These are phyloP conservation scores for Pseudocercospora crystallina DNA, from an alignment of 2,329 filamentous ascomycete genomes.

Conservation along the genomic window DNA sequence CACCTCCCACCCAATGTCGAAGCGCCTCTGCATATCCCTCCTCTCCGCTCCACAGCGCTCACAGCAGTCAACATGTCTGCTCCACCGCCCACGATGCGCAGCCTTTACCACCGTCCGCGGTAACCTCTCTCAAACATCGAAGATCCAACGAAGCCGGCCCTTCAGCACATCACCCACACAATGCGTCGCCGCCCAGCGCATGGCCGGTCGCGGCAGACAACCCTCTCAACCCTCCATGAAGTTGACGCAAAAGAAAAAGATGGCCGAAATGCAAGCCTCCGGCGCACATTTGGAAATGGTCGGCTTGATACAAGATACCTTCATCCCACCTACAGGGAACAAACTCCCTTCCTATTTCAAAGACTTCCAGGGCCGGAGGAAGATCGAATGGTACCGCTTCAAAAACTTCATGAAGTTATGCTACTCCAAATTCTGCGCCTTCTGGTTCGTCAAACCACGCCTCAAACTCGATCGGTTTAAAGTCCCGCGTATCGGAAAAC, in stretches of 20 bases:
- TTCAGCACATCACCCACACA: slow-evolving; percentile 20
- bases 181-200: slow-evolving; percentile 8
- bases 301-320: slow-evolving; percentile 43
- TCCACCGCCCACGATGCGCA: slow-evolving; percentile 12
- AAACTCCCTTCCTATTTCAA: slow-evolving; percentile 25
- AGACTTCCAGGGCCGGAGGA: slow-evolving; percentile 6
- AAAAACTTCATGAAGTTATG: background rate
- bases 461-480: slow-evolving; percentile 32
- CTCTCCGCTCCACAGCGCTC: slow-evolving; percentile 17
- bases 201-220: slow-evolving; percentile 12
- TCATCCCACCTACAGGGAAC: slow-evolving; percentile 31
- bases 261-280: slow-evolving; percentile 30
- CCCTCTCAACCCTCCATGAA: slow-evolving; percentile 42
- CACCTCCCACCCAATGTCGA: slow-evolving; percentile 21
- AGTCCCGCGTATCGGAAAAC: slow-evolving; percentile 39
- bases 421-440: slow-evolving; percentile 13
- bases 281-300: slow-evolving; percentile 40
- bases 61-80: slow-evolving; percentile 4
- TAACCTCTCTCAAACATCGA: slow-evolving; percentile 2
- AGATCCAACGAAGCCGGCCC: slow-evolving; percentile 14
- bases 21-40: slow-evolving; percentile 22
- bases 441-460: slow-evolving; percentile 16
- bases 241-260: slow-evolving; percentile 33
- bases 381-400: slow-evolving; percentile 10
- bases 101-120: slow-evolving; percentile 9